Evolutionary conservation across 2,329 filamentous ascomycete species (phyloP).

Genomic region (Immersiporthe knoxdaviesiana): DNA sequence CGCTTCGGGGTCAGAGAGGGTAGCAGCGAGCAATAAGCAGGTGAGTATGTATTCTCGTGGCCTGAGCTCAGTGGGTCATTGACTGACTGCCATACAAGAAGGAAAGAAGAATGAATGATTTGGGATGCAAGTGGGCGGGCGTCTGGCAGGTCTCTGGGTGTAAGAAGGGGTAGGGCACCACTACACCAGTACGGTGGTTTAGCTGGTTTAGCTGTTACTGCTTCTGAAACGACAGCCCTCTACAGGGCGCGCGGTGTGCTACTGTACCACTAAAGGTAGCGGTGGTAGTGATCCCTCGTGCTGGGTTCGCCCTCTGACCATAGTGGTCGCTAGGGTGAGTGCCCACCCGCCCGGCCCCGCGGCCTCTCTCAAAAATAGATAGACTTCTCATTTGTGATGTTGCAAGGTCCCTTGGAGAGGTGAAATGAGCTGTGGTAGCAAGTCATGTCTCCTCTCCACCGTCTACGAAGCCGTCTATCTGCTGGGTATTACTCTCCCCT

Average conservation of each 20-base stretch:
- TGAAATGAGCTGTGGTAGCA: not conserved
- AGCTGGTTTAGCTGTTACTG: not conserved
- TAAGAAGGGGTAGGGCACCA: too few species aligned
- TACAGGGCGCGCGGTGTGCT: not conserved
- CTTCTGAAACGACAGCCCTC: not conserved
- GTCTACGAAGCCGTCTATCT: not conserved
- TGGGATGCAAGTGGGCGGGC: too few species aligned
- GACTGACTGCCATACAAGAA: not conserved
- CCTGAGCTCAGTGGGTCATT: not conserved
- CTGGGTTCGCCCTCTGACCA: not conserved
- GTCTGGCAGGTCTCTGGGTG: too few species aligned
- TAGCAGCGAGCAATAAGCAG: not conserved
- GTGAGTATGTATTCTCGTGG: not conserved
- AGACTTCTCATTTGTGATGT: not conserved
- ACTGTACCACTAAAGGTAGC: not conserved
- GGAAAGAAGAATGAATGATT: not conserved
- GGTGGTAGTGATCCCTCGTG: too few species aligned
- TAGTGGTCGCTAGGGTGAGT: not conserved
- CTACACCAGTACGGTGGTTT: too few species aligned
- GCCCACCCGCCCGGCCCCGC: too few species aligned
- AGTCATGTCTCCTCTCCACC: not conserved
- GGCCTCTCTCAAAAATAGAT: not conserved
- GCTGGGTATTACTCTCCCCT: not conserved
- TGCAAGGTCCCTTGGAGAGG: not conserved
- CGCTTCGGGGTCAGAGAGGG: not conserved